Evolutionary conservation across 2,329 filamentous ascomycete species (phyloP).

Genomic region (Colletotrichum eremochloae): DNA sequence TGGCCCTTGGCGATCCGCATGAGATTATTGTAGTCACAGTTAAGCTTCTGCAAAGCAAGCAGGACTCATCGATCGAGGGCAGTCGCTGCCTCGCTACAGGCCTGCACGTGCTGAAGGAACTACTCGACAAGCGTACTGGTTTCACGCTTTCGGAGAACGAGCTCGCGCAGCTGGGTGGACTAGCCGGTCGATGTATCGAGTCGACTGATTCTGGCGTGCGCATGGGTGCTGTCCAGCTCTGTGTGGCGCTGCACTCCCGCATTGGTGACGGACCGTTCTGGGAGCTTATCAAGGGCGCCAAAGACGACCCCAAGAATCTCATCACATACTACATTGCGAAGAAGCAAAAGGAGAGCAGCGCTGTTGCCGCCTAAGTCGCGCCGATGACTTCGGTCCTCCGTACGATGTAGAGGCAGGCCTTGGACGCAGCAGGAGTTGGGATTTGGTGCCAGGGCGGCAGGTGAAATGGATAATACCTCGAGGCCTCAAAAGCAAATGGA

Average conservation of each 20-base stretch:
- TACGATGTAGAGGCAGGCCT: neutral
- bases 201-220: slow-evolving; percentile 73
- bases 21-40: slow-evolving; percentile 71
- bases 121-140: slow-evolving; percentile 64
- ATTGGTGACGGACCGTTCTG: slow-evolving; percentile 76
- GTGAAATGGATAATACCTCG: slow-evolving; percentile 2
- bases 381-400: neutral
- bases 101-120: slow-evolving; percentile 71
- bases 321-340: slow-evolving; percentile 87
- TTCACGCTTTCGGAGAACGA: slow-evolving; percentile 66
- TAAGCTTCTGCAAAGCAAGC: slow-evolving; percentile 60
- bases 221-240: slow-evolving; percentile 85
- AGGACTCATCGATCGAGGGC: slow-evolving; percentile 59
- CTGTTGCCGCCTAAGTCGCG: slow-evolving; percentile 17
- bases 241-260: slow-evolving; percentile 76
- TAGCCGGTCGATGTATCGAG: slow-evolving; percentile 70
- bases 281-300: slow-evolving; percentile 72
- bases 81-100: slow-evolving; percentile 72
- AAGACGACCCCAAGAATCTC: slow-evolving; percentile 80
- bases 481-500: slow-evolving; percentile 28
- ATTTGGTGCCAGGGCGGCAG: slow-evolving; percentile 18
- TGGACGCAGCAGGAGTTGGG: slow-evolving; percentile 3
- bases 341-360: slow-evolving; percentile 67
- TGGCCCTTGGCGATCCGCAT: slow-evolving; percentile 72
- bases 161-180: slow-evolving; percentile 62